Conservation (phyloP, 345 rosid species). For the Murraya koenigii region DNA sequence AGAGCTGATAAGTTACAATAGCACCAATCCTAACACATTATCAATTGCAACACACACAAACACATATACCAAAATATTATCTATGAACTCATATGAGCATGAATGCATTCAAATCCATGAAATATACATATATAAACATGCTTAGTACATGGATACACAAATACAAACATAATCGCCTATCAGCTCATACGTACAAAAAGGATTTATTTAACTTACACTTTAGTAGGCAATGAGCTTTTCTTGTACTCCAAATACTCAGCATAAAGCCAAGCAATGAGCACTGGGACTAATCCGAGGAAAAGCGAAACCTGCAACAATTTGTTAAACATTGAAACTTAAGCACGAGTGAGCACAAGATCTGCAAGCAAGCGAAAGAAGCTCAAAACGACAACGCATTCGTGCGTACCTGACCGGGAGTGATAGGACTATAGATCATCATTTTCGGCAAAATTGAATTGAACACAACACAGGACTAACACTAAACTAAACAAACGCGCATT, state of each 20-base stretch:
- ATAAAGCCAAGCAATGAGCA: conserved; percentile 74
- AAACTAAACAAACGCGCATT: conserved; percentile 8
- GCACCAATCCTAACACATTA: background rate
- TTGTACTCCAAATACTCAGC: conserved; percentile 70
- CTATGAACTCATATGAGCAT: background rate
- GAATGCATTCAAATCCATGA: background rate
- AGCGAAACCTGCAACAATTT: conserved; percentile 64
- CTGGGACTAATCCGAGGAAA: conserved; percentile 65
- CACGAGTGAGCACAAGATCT: conserved; percentile 9
- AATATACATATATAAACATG: background rate
- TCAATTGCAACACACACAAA: background rate
- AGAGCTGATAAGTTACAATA: background rate
- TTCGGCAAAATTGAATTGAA: background rate
- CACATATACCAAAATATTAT: background rate
- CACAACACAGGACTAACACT: background rate
- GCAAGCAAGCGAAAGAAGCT: background rate
- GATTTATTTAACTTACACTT: conserved; percentile 51
- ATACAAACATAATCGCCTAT: background rate
- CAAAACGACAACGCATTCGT: background rate
- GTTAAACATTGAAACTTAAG: background rate
- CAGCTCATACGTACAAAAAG: background rate
- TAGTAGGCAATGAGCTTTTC: conserved; percentile 43
- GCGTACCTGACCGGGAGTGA: conserved; percentile 85
- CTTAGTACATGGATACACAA: background rate
- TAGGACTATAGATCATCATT: conserved; percentile 50